Evolutionary conservation across 2,329 filamentous ascomycete genomes (phyloP).

Genomic region (Arthrinium phaeospermum): DNA sequence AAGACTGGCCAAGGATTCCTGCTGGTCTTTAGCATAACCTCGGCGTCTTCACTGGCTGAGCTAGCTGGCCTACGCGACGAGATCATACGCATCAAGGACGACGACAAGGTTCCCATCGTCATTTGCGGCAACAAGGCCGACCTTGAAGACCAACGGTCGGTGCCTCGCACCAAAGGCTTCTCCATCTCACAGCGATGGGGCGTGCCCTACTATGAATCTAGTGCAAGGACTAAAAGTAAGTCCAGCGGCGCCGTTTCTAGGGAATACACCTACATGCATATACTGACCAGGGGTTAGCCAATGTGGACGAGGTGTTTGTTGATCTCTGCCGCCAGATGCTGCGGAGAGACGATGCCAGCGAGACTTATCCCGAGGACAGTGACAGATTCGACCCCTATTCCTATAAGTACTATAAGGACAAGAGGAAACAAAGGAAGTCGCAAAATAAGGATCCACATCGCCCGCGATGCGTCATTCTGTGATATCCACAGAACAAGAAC

Average conservation of each 20-base stretch:
- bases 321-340: conserved; percentile 86
- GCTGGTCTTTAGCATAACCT: conserved; percentile 91
- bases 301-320: conserved; percentile 89
- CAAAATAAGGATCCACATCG: conserved; percentile 37
- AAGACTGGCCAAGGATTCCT: conserved; percentile 92
- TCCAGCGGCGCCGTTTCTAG: conserved; percentile 21
- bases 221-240: conserved; percentile 75
- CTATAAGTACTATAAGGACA: conserved; percentile 40
- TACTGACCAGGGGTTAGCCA: conserved; percentile 54
- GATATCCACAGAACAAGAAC: conserved; percentile 25
- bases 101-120: conserved; percentile 83
- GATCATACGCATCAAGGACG: conserved; percentile 89
- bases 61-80: conserved; percentile 83
- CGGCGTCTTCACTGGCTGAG: conserved; percentile 81
- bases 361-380: conserved; percentile 46
- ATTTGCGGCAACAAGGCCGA: conserved; percentile 94
- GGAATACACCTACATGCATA: neutral
- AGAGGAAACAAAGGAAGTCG: conserved; percentile 37
- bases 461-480: conserved; percentile 52
- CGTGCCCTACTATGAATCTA: conserved; percentile 90
- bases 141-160: conserved; percentile 81
- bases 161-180: conserved; percentile 81
- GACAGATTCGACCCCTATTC: conserved; percentile 47
- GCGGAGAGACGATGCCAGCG: conserved; percentile 66
- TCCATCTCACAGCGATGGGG: conserved; percentile 86